phyloP scores from a whole-genome alignment of 1,284 basidiomycete genomes.

The Anthracocystis walkeri region DNA sequence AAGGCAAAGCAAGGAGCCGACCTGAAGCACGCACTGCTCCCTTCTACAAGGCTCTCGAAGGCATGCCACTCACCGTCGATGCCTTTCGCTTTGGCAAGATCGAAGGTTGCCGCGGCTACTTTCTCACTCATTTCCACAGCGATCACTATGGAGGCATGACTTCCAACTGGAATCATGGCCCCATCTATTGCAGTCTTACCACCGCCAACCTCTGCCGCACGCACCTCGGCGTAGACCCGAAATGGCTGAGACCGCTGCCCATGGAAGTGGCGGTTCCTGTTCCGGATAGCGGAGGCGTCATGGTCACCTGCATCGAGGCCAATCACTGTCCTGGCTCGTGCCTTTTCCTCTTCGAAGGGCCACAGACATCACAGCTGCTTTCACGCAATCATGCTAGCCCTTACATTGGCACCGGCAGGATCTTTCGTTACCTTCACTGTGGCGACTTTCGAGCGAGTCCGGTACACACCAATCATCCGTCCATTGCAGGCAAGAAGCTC shows the following conservation, averaged over 20 bases:
- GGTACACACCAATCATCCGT: conserved; percentile 54
- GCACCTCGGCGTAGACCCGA: conserved; percentile 85
- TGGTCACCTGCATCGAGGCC: conserved; percentile 92
- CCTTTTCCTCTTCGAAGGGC: conserved; percentile 92
- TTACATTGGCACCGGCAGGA: conserved; percentile 67
- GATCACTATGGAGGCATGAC: conserved; percentile 70
- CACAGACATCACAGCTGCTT: conserved; percentile 82
- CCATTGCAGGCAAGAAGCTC: conserved; percentile 71
- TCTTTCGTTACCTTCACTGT: conserved; percentile 92
- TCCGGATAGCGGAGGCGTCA: conserved; percentile 85
- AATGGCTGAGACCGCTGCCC: conserved; percentile 87
- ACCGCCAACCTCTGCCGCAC: conserved; percentile 91
- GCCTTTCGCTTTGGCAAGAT: conserved; percentile 94
- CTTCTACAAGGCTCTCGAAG: conserved; percentile 77
- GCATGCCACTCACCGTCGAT: conserved; percentile 97
- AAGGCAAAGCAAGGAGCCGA: conserved; percentile 33
- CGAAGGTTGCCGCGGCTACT: conserved; percentile 86
- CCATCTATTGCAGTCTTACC: conserved; percentile 87
- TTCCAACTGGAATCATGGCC: conserved; percentile 86
- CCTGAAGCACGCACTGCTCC: conserved; percentile 51
- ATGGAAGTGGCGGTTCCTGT: conserved; percentile 81
- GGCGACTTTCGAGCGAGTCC: conserved; percentile 77
- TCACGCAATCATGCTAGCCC: conserved; percentile 42
- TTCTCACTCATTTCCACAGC: conserved; percentile 75
- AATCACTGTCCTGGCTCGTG: conserved; percentile 95